Evolutionary conservation across 2,329 filamentous ascomycete species (phyloP), one percentile per base, ranked within the genome.

Genomic region (Parascedosporium putredinis): DNA sequence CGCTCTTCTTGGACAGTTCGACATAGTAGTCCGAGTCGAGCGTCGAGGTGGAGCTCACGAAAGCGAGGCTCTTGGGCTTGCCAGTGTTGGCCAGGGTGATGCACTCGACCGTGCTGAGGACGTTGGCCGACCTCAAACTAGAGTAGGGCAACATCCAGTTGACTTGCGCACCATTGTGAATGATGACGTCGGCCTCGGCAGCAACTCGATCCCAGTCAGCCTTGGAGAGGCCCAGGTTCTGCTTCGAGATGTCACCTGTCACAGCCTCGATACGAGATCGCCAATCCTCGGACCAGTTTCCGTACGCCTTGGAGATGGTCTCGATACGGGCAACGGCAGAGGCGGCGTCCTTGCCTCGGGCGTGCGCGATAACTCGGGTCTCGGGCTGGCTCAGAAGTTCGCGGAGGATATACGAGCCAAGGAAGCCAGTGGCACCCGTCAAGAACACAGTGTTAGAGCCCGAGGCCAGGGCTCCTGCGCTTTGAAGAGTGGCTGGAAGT

Each of bases 341-440:
- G 23, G 74, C 63, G 3, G 73, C 59, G 51, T 79, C 78, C 62
- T 83, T 81, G 34, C 81, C 81, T 47, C 89, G 83, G 3, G 95
- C 84, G 51, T 90, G 82, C 1, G 83, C 81, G 51, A 95, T 80
- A 8, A 95, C 73, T 55, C 77, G 82, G 16, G 68, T 65, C 22
- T 44, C 24, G 34, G 34, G 34, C 16, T 69, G 68, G 22, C 84
- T 73, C 34, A 96, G 73, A 1, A 95, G 66, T 50, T 95, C 87
- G 50, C 77, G 77, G 27, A 94, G 70, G 9, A 96, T 71, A 60
- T 89, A 94, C 0, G 86, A 78, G 24, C 90, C 90, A 18, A 96
- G 67, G 71, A 96, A 96, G 5, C 88, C 88, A 22, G 88, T 96
- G 3, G 87, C 88, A 40, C 91, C 89, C 2, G 90, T 96, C 4